These are phyloP conservation scores for Zasmidium cellare DNA, from an alignment of 2,329 filamentous ascomycete species.

Conservation along the genomic window DNA sequence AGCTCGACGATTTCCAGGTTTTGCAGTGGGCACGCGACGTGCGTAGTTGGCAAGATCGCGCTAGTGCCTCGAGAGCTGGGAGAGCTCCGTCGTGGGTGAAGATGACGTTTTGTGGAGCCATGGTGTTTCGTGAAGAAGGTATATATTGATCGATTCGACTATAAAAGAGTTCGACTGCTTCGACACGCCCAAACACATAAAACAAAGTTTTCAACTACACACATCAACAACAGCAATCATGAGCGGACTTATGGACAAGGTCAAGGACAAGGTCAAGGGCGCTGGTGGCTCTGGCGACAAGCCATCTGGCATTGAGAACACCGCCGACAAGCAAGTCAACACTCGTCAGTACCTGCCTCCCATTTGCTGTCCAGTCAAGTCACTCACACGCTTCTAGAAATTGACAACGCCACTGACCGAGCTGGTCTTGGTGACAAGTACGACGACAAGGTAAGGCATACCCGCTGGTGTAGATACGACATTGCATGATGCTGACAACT, in stretches of 20 bases:
- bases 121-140: too few species aligned
- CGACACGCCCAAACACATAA: too few species aligned
- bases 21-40: neutral
- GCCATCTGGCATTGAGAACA: constrained; percentile 17
- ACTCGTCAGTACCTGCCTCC: constrained; percentile 10
- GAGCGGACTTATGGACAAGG: constrained; percentile 28
- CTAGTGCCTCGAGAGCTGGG: neutral
- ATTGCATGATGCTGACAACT: too few species aligned
- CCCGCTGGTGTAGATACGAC: too few species aligned
- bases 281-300: constrained; percentile 7
- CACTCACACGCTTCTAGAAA: constrained; percentile 6
- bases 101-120: too few species aligned
- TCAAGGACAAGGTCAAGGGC: constrained; percentile 21
- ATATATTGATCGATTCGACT: neutral
- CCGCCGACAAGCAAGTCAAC: constrained; percentile 17
- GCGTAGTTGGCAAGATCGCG: neutral
- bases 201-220: neutral
- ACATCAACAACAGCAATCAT: constrained; percentile 12
- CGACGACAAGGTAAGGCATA: constrained; percentile 23
- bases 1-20: neutral
- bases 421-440: constrained; percentile 25
- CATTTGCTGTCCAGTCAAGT: too few species aligned
- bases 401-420: constrained; percentile 23
- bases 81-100: too few species aligned
- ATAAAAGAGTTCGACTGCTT: too few species aligned